Evolutionary conservation across 129 eudicot genomes (phyloP).

Genomic region (Gnaphalium uliginosum): DNA sequence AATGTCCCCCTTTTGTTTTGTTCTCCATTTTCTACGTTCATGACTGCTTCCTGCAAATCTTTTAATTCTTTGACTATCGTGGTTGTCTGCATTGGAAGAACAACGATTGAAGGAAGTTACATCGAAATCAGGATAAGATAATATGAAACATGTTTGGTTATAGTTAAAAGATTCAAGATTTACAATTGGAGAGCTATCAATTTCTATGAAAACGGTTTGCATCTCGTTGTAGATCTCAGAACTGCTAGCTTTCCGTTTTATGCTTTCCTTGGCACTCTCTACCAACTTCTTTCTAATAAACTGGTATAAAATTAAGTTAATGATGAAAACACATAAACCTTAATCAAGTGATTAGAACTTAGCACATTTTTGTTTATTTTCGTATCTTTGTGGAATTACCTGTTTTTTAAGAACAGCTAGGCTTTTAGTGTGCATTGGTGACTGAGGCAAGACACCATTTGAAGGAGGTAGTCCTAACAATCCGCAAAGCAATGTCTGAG

Average conservation of each 20-base stretch:
- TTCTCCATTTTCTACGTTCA: slow-evolving; percentile 49
- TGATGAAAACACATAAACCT: background rate
- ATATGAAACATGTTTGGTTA: background rate
- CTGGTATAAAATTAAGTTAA: slow-evolving; percentile 28
- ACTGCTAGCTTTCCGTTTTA: slow-evolving; percentile 38
- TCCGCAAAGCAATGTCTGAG: slow-evolving; percentile 58
- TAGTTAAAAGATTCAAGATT: slow-evolving; percentile 1
- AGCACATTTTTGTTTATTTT: background rate
- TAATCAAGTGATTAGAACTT: slow-evolving; percentile 8
- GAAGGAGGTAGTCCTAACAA: slow-evolving; percentile 62
- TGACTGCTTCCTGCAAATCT: slow-evolving; percentile 61
- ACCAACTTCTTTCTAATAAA: slow-evolving; percentile 48
- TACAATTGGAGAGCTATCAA: slow-evolving; percentile 49
- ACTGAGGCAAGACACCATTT: slow-evolving; percentile 63
- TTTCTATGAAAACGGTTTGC: slow-evolving; percentile 50
- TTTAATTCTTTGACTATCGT: slow-evolving; percentile 49
- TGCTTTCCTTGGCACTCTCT: slow-evolving; percentile 49
- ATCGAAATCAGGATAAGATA: background rate
- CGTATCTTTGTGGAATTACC: slow-evolving; percentile 8
- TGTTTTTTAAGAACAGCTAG: slow-evolving; percentile 54
- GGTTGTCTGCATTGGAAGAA: slow-evolving; percentile 37
- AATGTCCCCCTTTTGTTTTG: slow-evolving; percentile 31
- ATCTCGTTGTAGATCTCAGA: slow-evolving; percentile 50
- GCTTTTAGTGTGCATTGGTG: slow-evolving; percentile 71
- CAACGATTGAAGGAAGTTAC: background rate